Evolutionary conservation across 345 rosid genomes (phyloP).

Genomic region (Salix koriyanagi): DNA sequence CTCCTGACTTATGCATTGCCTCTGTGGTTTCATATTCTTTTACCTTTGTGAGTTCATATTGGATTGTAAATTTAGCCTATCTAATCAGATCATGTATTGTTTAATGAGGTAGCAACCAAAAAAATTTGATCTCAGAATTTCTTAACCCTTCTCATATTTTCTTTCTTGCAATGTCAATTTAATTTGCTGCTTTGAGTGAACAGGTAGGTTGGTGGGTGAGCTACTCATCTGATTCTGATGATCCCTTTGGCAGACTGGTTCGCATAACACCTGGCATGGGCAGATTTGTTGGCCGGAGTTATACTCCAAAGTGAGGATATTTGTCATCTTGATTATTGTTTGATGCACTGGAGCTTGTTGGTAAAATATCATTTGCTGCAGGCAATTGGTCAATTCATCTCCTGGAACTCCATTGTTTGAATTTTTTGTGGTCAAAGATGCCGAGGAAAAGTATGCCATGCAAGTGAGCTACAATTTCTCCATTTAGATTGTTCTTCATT

Average conservation of each 20-base stretch:
- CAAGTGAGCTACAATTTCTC: slow-evolving; percentile 46
- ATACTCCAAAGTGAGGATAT: slow-evolving; percentile 64
- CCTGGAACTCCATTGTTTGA: slow-evolving; percentile 93
- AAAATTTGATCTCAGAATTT: background rate
- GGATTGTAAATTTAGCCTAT: background rate
- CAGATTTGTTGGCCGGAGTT: slow-evolving; percentile 83
- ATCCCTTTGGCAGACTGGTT: slow-evolving; percentile 81
- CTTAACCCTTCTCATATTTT: background rate
- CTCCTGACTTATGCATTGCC: background rate
- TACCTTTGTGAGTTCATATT: background rate
- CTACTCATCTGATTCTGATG: slow-evolving; percentile 67
- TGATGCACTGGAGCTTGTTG: slow-evolving; percentile 13
- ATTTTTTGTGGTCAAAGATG: slow-evolving; percentile 79
- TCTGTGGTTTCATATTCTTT: background rate
- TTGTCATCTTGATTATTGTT: slow-evolving; percentile 11
- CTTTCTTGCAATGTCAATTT: background rate
- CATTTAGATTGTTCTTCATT: slow-evolving; percentile 10
- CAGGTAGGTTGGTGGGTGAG: slow-evolving; percentile 99
- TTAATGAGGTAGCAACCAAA: background rate
- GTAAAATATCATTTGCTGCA: slow-evolving; percentile 38
- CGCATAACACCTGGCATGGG: slow-evolving; percentile 81
- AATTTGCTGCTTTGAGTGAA: slow-evolving; percentile 17
- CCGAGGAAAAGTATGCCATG: slow-evolving; percentile 58
- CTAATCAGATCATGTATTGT: background rate
- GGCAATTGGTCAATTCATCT: slow-evolving; percentile 76